A percentile compares a stretch with the other conserved stretches of the same genome.
Evolutionary conservation across 2,329 filamentous ascomycete genomes (phyloP).

Genomic region (Phoma sp.): DNA sequence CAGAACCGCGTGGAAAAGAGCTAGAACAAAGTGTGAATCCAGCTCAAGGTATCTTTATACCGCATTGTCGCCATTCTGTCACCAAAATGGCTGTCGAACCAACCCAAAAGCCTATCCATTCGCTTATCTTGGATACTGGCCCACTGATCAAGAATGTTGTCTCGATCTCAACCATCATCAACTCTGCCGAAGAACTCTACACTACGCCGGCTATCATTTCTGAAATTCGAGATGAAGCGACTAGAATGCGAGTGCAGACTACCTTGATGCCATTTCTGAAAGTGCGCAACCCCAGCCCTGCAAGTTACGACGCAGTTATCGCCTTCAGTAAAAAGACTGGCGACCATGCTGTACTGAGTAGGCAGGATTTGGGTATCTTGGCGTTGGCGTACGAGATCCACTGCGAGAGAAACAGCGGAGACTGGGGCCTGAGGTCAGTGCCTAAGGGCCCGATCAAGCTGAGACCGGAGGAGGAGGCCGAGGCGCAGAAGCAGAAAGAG

Average conservation of each 20-base stretch:
- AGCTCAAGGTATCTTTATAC: constrained; percentile 7
- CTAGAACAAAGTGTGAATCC: background rate
- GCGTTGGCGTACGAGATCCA: constrained; percentile 95
- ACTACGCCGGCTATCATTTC: constrained; percentile 85
- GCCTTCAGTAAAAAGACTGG: constrained; percentile 90
- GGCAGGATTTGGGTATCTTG: constrained; percentile 85
- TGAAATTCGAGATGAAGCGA: constrained; percentile 86
- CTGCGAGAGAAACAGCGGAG: constrained; percentile 85
- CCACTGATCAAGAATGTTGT: constrained; percentile 94
- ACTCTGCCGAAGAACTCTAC: constrained; percentile 67
- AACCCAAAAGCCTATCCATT: constrained; percentile 73
- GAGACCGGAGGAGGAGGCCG: constrained; percentile 31
- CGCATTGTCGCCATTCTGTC: constrained; percentile 14
- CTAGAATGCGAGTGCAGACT: constrained; percentile 80
- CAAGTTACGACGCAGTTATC: constrained; percentile 78
- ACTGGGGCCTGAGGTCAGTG: constrained; percentile 80
- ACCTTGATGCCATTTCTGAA: constrained; percentile 85
- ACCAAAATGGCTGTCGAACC: constrained; percentile 32
- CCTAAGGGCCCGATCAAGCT: constrained; percentile 83
- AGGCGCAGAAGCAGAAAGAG: constrained; percentile 28
- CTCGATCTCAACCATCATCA: constrained; percentile 79
- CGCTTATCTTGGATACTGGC: constrained; percentile 86
- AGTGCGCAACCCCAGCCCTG: constrained; percentile 73
- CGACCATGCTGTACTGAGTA: constrained; percentile 85
- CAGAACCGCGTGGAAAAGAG: background rate